A percentile compares a stretch with the other conserved stretches of the same genome.
phyloP scores from a whole-genome alignment of 805 yeast species.

The Teunomyces gatunensis region DNA sequence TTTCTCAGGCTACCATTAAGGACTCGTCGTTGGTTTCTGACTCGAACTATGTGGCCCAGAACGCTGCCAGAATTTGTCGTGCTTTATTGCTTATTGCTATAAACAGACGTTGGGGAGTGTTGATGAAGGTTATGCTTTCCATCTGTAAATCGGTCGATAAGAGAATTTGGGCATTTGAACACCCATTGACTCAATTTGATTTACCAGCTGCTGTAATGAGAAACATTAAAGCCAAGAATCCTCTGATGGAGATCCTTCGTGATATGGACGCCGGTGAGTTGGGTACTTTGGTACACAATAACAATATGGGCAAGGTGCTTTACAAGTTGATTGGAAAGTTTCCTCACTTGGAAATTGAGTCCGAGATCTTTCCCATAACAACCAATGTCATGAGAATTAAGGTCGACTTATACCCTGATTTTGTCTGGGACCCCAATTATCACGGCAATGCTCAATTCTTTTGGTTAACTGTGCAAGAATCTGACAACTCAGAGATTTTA shows the following conservation, averaged over 20 bases:
- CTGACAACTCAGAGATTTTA: conserved; percentile 66
- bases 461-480: conserved; percentile 91
- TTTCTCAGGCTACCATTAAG: conserved; percentile 67
- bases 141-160: conserved; percentile 85
- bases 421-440: conserved; percentile 75
- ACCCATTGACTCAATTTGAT: conserved; percentile 86
- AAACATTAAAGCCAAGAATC: conserved; percentile 59
- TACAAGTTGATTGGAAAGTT: conserved; percentile 63
- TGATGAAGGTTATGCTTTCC: conserved; percentile 69
- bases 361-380: conserved; percentile 88
- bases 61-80: conserved; percentile 87
- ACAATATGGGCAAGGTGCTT: conserved; percentile 64
- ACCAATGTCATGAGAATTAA: conserved; percentile 81
- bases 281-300: conserved; percentile 87
- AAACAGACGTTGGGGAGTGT: conserved; percentile 86
- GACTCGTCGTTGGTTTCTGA: conserved; percentile 87
- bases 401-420: conserved; percentile 67
- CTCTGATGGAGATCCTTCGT: conserved; percentile 68
- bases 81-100: conserved; percentile 86
- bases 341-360: conserved; percentile 71
- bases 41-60: conserved; percentile 91
- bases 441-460: conserved; percentile 86
- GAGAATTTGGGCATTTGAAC: conserved; percentile 85
- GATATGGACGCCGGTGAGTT: conserved; percentile 73
- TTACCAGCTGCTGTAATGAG: conserved; percentile 64